phyloP scores from a whole-genome alignment of 1,284 basidiomycete species.

The Cryptococcus sp. region DNA sequence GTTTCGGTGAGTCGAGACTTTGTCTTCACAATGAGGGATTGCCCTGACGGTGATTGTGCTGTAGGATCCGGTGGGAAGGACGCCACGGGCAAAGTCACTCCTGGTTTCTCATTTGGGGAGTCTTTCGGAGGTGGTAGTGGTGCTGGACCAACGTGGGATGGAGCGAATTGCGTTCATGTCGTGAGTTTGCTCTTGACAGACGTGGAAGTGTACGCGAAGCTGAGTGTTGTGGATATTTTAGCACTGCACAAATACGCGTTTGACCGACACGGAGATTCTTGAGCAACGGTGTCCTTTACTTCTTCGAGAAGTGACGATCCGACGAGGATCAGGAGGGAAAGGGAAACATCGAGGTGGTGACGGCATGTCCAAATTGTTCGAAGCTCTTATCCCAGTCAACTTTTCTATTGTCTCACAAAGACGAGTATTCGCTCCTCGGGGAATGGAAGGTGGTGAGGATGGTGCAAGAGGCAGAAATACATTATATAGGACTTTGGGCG shows the following conservation, averaged over 20 bases:
- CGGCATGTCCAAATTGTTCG: constrained; percentile 80
- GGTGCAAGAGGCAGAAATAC: constrained; percentile 78
- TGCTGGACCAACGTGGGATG: constrained; percentile 86
- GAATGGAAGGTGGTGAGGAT: constrained; percentile 76
- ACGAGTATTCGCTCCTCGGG: constrained; percentile 82
- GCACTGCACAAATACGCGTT: constrained; percentile 76
- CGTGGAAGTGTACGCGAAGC: background rate
- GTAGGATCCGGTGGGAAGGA: constrained; percentile 83
- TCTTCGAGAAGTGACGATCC: constrained; percentile 74
- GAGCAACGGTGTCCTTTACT: constrained; percentile 70
- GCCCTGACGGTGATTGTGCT: too few relatives aligned
- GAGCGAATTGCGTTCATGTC: constrained; percentile 53
- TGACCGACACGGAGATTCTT: constrained; percentile 68
- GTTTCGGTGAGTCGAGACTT: constrained; percentile 60
- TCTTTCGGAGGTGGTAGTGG: constrained; percentile 82
- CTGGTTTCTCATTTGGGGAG: constrained; percentile 32
- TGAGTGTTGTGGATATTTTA: background rate
- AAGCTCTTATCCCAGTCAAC: constrained; percentile 80
- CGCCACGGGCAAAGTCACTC: constrained; percentile 75
- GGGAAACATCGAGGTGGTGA: constrained; percentile 82
- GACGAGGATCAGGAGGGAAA: constrained; percentile 71
- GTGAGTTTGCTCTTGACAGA: constrained; percentile 2
- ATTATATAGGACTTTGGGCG: constrained; percentile 77
- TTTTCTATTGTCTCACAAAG: constrained; percentile 74
- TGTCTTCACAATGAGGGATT: too few relatives aligned